Evolutionary conservation across 2,329 filamentous ascomycete species (phyloP).

Genomic region (Aspergillus oerlinghausenensis): DNA sequence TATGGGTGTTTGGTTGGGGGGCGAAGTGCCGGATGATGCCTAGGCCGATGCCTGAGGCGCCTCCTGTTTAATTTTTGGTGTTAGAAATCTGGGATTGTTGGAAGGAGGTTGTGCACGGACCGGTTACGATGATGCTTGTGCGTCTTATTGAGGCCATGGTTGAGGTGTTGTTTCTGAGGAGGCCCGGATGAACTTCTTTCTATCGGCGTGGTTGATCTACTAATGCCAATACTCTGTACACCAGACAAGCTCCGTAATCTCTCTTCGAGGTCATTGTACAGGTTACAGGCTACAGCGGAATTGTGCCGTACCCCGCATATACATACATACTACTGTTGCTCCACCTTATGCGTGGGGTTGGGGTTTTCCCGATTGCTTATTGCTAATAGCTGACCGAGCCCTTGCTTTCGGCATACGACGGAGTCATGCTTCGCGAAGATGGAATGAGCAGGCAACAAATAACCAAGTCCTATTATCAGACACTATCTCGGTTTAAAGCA

Average conservation of each 20-base stretch:
- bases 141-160: constrained; percentile 14
- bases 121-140: constrained; percentile 29
- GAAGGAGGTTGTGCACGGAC: constrained; percentile 5
- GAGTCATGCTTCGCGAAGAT: background rate
- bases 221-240: background rate
- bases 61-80: constrained; percentile 18
- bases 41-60: constrained; percentile 35
- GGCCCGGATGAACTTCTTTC: background rate
- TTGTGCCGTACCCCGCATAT: background rate
- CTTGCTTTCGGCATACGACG: background rate
- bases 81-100: background rate
- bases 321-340: background rate
- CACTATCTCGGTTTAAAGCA: background rate
- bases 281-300: background rate
- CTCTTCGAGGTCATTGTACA: background rate
- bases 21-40: constrained; percentile 31
- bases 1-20: constrained; percentile 23
- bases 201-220: background rate
- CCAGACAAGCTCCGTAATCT: background rate
- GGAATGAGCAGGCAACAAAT: background rate
- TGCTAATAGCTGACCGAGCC: background rate
- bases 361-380: background rate
- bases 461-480: background rate
- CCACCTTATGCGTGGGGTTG: background rate
- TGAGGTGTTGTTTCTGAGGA: background rate